Evolutionary conservation across 2,329 filamentous ascomycete species (phyloP), one percentile per base, ranked within the genome.

Genomic region (Cyclaneusma minus): DNA sequence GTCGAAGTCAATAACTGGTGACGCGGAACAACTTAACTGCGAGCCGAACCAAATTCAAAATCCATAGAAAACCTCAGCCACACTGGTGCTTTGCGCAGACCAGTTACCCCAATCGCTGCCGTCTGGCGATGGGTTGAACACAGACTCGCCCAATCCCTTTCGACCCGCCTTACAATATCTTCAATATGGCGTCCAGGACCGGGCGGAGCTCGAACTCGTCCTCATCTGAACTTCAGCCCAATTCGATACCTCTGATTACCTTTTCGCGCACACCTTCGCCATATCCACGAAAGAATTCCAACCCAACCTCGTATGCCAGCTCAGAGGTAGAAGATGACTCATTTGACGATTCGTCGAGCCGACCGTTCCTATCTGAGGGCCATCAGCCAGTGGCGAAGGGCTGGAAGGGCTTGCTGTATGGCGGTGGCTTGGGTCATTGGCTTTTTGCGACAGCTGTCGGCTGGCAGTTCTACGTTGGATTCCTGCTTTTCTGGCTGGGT

Each of bases 321-420:
- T 55, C 51, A 30, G 57, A 61, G 29, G 56, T 57, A 31, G 58
- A 62, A 27, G 57, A 60, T 20, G 56, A 61, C 25, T 52, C 28
- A 33, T 48, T 49, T 37, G 40, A 40, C 41, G 50, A 28, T 37
- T 60, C 28, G 39, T 54, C 29, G 32, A 42, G 33, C 33, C 42
- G 34, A 35, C 50, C 39, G 33, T 51, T 33, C 39, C 39, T 32
- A 32, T 41, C 30, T 36, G 45, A 24, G 26, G 39, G 19, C 18
- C 28, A 7, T 31, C 13, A 15, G 9, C 33, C 5, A 27, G 37
- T 27, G 21, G 29, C 35, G 7, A 44, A 35, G 10, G 40, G 42
- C 7, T 52, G 48, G 48, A 47, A 38, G 33, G 37, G 41, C 9
- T 29, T 52, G 11, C 34, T 52, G 24, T 38, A 50, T 8, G 48